These are phyloP conservation scores for Nemania sp. DNA, from an alignment of 2,329 filamentous ascomycete species.

Conservation along the genomic window DNA sequence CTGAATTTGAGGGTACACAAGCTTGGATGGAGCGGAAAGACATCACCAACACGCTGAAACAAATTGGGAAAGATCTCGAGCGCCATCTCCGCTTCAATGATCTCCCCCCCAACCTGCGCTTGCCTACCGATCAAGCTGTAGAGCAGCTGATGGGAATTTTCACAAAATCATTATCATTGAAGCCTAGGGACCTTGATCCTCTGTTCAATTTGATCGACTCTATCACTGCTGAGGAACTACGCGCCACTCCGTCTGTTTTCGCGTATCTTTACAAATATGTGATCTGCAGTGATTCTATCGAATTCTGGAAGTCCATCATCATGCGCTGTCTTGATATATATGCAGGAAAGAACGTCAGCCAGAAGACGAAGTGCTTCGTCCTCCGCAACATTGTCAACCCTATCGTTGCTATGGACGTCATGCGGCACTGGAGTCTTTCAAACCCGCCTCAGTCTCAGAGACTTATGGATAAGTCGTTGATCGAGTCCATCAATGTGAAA, in stretches of 20 bases:
- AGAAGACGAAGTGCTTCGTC: constrained; percentile 91
- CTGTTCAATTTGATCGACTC: constrained; percentile 84
- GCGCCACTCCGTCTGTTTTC: constrained; percentile 73
- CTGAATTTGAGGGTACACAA: constrained; percentile 64
- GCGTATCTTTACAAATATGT: constrained; percentile 84
- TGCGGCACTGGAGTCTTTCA: constrained; percentile 73
- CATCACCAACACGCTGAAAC: constrained; percentile 62
- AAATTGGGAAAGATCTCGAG: constrained; percentile 78
- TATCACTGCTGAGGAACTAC: constrained; percentile 82
- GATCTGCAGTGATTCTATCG: constrained; percentile 81
- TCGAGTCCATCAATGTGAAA: constrained; percentile 87
- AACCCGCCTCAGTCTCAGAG: constrained; percentile 64
- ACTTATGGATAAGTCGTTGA: constrained; percentile 83
- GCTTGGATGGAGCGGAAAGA: constrained; percentile 75
- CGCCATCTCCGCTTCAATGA: constrained; percentile 71
- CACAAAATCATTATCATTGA: constrained; percentile 75
- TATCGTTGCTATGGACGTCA: constrained; percentile 94
- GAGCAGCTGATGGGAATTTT: constrained; percentile 88
- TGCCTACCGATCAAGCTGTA: constrained; percentile 85
- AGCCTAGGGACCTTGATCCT: constrained; percentile 77
- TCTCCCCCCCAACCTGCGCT: constrained; percentile 72
- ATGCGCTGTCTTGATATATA: constrained; percentile 89
- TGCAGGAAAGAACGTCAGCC: constrained; percentile 74
- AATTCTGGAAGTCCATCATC: constrained; percentile 82
- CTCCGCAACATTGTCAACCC: constrained; percentile 94